Percentiles rank a stretch among this genome's conserved stretches.
These are phyloP conservation scores for Pestalotiopsis sp. DNA, from an alignment of 2,329 filamentous ascomycete species.

Conservation along the genomic window DNA sequence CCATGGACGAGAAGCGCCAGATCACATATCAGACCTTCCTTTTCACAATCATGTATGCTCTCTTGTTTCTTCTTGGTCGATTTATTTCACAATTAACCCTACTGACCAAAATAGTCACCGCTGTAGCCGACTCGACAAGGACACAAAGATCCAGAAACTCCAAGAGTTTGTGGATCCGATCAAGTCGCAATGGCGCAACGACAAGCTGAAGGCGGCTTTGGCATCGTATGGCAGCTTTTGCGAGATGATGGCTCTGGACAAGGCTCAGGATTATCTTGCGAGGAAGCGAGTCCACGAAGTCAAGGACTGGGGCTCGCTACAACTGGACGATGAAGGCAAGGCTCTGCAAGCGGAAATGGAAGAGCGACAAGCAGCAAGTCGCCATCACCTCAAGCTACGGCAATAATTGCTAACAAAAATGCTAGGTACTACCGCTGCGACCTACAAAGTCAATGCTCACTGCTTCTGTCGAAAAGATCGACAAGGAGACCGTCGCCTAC, in stretches of 20 bases:
- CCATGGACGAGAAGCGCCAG: conserved; percentile 78
- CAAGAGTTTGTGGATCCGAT: conserved; percentile 81
- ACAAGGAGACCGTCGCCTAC: conserved; percentile 72
- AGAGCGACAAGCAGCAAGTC: conserved; percentile 63
- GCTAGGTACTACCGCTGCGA: conserved; percentile 69
- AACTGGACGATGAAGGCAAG: conserved; percentile 78
- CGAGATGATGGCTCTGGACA: conserved; percentile 75
- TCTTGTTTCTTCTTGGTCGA: background rate
- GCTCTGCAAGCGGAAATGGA: conserved; percentile 79
- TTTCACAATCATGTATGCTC: conserved; percentile 79
- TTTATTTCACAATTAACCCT: background rate
- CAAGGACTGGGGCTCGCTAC: conserved; percentile 79
- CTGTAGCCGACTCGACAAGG: conserved; percentile 71
- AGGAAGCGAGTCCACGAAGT: conserved; percentile 73
- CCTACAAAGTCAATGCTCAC: conserved; percentile 91
- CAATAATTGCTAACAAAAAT: background rate
- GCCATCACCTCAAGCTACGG: too few species aligned
- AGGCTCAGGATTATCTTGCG: conserved; percentile 78
- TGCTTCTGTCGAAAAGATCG: conserved; percentile 87
- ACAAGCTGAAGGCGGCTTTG: conserved; percentile 69
- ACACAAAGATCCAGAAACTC: conserved; percentile 72
- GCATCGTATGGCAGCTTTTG: conserved; percentile 80
- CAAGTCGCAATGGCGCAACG: conserved; percentile 76
- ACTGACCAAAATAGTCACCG: conserved; percentile 65
- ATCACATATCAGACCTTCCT: conserved; percentile 88